Evolutionary conservation across 345 rosid genomes (phyloP), one percentile per base, ranked within the genome.

Genomic region (Populus deltoides): DNA sequence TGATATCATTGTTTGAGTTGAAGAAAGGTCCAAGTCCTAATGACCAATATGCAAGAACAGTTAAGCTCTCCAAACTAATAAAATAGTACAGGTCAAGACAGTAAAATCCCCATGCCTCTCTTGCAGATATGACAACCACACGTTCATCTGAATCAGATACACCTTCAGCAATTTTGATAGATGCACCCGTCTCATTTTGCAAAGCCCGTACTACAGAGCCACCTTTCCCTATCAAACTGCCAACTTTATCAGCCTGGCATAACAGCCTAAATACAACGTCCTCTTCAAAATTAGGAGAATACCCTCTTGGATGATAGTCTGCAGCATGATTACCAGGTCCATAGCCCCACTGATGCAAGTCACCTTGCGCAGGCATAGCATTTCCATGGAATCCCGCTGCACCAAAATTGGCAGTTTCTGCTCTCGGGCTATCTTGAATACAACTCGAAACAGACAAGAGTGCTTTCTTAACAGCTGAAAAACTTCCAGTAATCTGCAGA

Each of bases 181-280:
- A 80, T 0, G 97, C 93, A 33, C 97, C 97, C 16, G 94, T 92
- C 72, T 92, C 97, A 73, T 86, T 85, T 73, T 92, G 91, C 85
- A 92, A 16, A 66, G 83, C 85, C 38, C 88, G 81, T 71, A 92
- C 80, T 47, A 88, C 85, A 39, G 88, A 86, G 73, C 97, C 97
- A 68, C 94, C 94, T 83, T 90, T 92, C 79, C 97, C 97, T 66
- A 92, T 92, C 89, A 90, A 84, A 75, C 90, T 87, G 38, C 94
- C 94, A 78, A 92, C 93, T 84, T 90, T 92, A 77, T 90, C 94
- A 79, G 78, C 90, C 41, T 88, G 93, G 80, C 94, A 92, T 24
- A 92, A 81, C 76, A 92, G 43, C 83, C 90, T 91, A 43, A 90
- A 92, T 0, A 85, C 80, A 8, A 91, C 85, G 29, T 90, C 93